These are phyloP conservation scores for Venturiaceae sp. DNA, from an alignment of 2,329 filamentous ascomycete species.

Conservation along the genomic window DNA sequence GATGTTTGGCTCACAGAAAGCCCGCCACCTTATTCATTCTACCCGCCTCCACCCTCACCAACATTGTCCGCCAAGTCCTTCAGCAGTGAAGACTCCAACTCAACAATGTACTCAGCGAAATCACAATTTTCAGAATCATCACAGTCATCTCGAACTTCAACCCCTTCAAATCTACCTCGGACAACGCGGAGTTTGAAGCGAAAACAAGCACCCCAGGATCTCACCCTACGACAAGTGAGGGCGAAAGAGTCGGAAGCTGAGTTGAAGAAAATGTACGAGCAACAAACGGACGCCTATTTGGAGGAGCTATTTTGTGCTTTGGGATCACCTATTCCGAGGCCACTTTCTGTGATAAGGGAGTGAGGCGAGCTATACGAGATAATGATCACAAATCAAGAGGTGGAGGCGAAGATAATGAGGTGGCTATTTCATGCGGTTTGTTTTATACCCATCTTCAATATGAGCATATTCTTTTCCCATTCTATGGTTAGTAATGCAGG, in stretches of 20 bases:
- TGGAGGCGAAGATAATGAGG: neutral
- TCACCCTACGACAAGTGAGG: slow-evolving; percentile 21
- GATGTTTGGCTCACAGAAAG: neutral
- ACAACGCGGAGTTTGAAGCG: slow-evolving; percentile 5
- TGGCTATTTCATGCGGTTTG: neutral
- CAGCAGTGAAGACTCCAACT: neutral
- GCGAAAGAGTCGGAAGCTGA: slow-evolving; percentile 24
- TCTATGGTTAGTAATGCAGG: neutral
- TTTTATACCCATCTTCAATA: neutral
- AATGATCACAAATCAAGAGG: neutral
- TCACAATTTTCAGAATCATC: neutral
- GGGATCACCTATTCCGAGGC: neutral
- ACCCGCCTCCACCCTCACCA: neutral
- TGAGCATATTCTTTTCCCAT: neutral
- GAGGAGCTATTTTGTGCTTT: slow-evolving; percentile 2
- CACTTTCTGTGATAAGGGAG: neutral
- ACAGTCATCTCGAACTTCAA: neutral
- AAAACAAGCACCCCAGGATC: slow-evolving; percentile 16
- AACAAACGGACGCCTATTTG: slow-evolving; percentile 20
- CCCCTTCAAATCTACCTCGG: neutral
- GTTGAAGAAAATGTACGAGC: slow-evolving; percentile 21
- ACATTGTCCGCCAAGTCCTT: neutral
- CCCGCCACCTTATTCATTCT: neutral
- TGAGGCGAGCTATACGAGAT: neutral
- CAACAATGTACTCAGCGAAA: neutral